Evolutionary conservation across 805 yeast genomes (phyloP).

Genomic region (Cyberlindnera lachancei): DNA sequence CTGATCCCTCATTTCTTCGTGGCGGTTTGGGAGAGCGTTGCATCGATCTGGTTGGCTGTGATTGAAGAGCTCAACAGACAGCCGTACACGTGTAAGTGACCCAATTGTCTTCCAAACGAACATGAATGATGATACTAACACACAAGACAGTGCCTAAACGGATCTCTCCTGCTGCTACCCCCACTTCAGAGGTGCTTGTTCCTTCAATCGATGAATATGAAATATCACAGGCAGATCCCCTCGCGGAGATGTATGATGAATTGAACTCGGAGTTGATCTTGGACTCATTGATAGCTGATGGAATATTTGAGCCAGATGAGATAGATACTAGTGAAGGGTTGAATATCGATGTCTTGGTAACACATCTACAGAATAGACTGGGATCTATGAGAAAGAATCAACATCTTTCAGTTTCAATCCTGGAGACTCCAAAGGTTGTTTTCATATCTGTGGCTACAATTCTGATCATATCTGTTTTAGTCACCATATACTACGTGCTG

Average conservation of each 20-base stretch:
- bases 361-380: not conserved
- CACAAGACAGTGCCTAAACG: conserved; percentile 1
- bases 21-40: conserved; percentile 2
- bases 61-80: conserved; percentile 1
- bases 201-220: not conserved
- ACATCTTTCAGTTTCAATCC: not conserved
- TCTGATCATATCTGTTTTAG: not conserved
- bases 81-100: conserved; percentile 1
- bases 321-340: not conserved
- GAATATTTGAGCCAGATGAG: not conserved
- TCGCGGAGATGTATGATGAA: not conserved
- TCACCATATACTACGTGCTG: not conserved
- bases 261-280: not conserved
- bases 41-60: conserved; percentile 3
- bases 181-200: not conserved
- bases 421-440: too few relatives aligned
- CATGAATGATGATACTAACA: not conserved
- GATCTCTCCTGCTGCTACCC: not conserved
- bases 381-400: not conserved
- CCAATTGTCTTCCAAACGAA: too few relatives aligned
- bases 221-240: not conserved
- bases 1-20: too few relatives aligned
- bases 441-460: not conserved
- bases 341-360: not conserved
- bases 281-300: conserved; percentile 1